These are phyloP conservation scores for Cephalotrichum gorgonifer DNA, from an alignment of 2,329 filamentous ascomycete genomes.

Conservation along the genomic window DNA sequence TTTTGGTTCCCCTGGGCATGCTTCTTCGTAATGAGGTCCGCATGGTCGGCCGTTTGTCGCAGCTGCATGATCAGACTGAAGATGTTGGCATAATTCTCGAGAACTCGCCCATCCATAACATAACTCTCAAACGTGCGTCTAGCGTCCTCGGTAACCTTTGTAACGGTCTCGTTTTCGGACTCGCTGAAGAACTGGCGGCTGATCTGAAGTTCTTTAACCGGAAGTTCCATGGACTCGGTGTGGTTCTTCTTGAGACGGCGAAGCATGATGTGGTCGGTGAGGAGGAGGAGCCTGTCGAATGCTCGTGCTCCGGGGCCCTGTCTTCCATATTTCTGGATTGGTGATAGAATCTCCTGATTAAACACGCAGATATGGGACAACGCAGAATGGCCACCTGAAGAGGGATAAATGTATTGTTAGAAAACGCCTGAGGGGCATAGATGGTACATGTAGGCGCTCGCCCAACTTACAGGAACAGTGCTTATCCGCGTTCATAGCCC, in stretches of 20 bases:
- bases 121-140: constrained; percentile 90
- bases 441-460: background rate
- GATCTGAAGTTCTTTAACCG: constrained; percentile 85
- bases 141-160: constrained; percentile 89
- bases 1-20: constrained; percentile 80
- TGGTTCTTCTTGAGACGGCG: constrained; percentile 90
- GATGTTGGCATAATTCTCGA: constrained; percentile 98
- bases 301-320: constrained; percentile 54
- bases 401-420: background rate
- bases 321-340: constrained; percentile 56
- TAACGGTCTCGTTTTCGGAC: constrained; percentile 89
- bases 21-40: constrained; percentile 87
- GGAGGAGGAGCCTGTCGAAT: constrained; percentile 70
- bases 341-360: constrained; percentile 90
- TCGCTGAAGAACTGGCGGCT: constrained; percentile 95
- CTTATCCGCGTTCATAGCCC: constrained; percentile 29
- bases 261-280: constrained; percentile 92
- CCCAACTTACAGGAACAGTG: background rate
- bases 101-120: constrained; percentile 82
- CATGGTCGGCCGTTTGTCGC: constrained; percentile 95
- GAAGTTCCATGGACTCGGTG: constrained; percentile 89
- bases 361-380: constrained; percentile 53
- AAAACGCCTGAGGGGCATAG: background rate
- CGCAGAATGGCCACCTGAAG: constrained; percentile 19
- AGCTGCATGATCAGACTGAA: constrained; percentile 99